Evolutionary conservation across 2,329 filamentous ascomycete genomes (phyloP), one percentile per base, ranked within the genome.

Genomic region (Stachybotrys elegans): DNA sequence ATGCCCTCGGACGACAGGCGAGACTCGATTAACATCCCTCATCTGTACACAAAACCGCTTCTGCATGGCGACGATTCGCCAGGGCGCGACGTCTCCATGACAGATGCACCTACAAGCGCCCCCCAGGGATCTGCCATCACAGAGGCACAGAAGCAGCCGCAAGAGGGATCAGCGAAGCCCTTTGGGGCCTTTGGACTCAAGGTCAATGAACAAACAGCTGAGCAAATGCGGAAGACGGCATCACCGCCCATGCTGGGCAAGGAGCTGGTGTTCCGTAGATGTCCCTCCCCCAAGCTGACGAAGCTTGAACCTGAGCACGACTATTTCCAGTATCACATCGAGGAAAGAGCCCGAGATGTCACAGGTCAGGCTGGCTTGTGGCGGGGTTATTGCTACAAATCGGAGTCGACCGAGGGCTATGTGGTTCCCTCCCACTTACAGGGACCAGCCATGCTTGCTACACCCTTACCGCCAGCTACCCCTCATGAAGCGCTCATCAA

Each of bases 171-270:
- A 47, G 67, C 65, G 43, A 64, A 70, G 41, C 71, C 71, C 6
- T 74, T 75, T 51, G 69, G 63, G 32, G 62, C 60, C 17, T 62
- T 65, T 40, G 63, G 63, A 36, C 52, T 61, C 29, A 58, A 58
- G 44, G 61, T 69, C 22, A 61, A 68, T 35, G 68, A 68, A 40
- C 57, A 55, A 27, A 46, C 49, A 42, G 48, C 61, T 22, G 62
- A 67, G 43, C 69, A 69, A 55, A 69, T 73, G 57, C 75, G 75
- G 46, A 66, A 76, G 51, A 71, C 70, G 19, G 70, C 75, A 55
- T 82, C 81, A 48, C 92, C 92, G 32, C 92, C 92, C 9, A 94
- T 97, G 90, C 79, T 95, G 11, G 92, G 92, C 44, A 70, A 73
- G 45, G 86, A 95, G 52, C 77, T 97, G 43, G 72, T 75, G 21